Evolutionary conservation across 257 asterid genomes (phyloP).

Genomic region (Solanum acaule): DNA sequence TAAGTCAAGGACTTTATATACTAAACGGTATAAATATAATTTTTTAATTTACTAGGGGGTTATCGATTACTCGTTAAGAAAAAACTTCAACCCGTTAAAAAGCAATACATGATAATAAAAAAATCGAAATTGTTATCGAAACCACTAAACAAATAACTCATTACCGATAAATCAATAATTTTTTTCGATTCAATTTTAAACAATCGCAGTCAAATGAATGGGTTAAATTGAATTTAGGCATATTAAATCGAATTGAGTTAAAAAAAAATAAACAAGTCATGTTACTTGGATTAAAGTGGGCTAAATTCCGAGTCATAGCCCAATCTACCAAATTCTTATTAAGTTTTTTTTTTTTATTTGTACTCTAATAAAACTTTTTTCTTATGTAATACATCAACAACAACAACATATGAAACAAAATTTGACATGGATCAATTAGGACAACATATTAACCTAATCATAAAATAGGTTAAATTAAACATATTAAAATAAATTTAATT

Average conservation of each 20-base stretch:
- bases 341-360: neutral
- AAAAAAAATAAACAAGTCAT: neutral
- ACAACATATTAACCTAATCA: neutral
- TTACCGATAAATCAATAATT: no score
- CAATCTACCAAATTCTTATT: neutral
- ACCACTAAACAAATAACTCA: no score
- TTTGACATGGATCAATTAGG: neutral
- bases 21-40: no score
- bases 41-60: neutral
- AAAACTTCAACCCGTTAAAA: no score
- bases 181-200: no score
- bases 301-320: neutral
- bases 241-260: neutral
- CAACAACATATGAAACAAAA: neutral
- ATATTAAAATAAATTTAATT: neutral
- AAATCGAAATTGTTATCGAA: no score
- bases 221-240: neutral
- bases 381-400: neutral
- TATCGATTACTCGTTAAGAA: no score
- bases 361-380: neutral
- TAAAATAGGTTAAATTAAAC: neutral
- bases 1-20: neutral
- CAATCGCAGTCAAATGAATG: neutral
- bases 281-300: neutral
- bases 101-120: no score